phyloP scores from a whole-genome alignment of 139 green algal genomes.

The Auxenochlorella pyrenoidosa region DNA sequence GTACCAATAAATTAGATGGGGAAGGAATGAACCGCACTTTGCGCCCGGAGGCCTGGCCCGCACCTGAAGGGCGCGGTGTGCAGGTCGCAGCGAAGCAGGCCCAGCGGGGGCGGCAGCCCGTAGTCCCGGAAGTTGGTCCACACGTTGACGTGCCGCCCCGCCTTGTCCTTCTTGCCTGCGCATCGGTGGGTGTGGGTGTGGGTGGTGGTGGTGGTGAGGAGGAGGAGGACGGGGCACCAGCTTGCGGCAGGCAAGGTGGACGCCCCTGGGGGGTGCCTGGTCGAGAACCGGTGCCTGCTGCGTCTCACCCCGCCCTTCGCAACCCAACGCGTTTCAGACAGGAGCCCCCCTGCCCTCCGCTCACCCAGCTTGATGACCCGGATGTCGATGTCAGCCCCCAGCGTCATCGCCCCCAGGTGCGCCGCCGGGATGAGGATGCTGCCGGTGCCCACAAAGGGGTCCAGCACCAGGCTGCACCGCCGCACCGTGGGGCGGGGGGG shows the following conservation, averaged over 20 bases:
- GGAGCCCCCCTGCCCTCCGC: background rate
- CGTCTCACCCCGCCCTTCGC: no score
- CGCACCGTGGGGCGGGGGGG: slow-evolving; percentile 38
- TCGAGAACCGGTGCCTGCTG: no score
- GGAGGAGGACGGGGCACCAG: no score
- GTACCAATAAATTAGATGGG: background rate
- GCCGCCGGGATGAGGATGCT: slow-evolving; percentile 89
- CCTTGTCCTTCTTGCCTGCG: slow-evolving; percentile 60
- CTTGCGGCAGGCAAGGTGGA: no score
- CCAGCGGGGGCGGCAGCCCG: slow-evolving; percentile 68
- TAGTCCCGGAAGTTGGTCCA: slow-evolving; percentile 90
- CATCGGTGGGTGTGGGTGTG: no score
- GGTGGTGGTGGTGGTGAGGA: no score
- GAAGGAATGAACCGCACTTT: background rate
- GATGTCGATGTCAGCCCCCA: slow-evolving; percentile 90
- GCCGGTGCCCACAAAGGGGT: slow-evolving; percentile 92
- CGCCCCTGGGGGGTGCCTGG: no score
- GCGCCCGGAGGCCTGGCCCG: no score
- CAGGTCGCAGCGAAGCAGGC: slow-evolving; percentile 82
- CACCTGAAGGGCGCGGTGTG: slow-evolving; percentile 73
- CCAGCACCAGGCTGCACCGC: slow-evolving; percentile 63
- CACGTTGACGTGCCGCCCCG: slow-evolving; percentile 61
- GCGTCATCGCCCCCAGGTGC: slow-evolving; percentile 67
- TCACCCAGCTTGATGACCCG: slow-evolving; percentile 60
- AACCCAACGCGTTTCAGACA: no score